Percentiles rank a stretch among this genome's conserved stretches.
Evolutionary conservation across 108 stramenopile species (phyloP).

Genomic region (Skeletonema marinoi): DNA sequence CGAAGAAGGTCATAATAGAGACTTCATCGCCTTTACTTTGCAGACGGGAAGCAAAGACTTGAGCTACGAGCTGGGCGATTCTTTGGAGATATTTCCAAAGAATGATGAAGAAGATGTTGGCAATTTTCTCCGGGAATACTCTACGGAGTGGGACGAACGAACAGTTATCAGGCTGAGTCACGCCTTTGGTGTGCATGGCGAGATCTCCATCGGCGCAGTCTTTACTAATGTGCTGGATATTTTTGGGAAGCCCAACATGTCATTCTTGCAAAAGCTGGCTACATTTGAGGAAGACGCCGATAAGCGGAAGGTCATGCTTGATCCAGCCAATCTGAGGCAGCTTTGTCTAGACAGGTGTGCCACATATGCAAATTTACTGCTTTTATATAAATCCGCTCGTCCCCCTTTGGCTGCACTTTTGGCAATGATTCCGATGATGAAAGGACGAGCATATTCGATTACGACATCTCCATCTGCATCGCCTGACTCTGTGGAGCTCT

Average conservation of each 20-base stretch:
- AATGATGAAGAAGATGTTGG: constrained; percentile 57
- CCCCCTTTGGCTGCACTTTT: constrained; percentile 61
- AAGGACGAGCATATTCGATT: constrained; percentile 90
- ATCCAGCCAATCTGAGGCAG: constrained; percentile 40
- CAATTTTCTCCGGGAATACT: constrained; percentile 60
- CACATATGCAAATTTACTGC: constrained; percentile 54
- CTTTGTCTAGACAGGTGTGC: constrained; percentile 44
- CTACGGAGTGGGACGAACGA: constrained; percentile 56
- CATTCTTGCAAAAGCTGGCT: constrained; percentile 65
- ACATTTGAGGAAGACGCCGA: constrained; percentile 59
- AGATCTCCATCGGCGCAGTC: constrained; percentile 53
- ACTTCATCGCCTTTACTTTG: constrained; percentile 65
- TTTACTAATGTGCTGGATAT: constrained; percentile 69
- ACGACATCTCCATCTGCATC: constrained; percentile 65
- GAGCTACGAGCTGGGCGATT: constrained; percentile 68
- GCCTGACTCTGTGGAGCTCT: constrained; percentile 47
- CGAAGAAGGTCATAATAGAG: constrained; percentile 57
- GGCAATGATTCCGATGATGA: constrained; percentile 76
- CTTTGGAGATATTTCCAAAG: constrained; percentile 68
- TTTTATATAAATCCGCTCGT: constrained; percentile 54
- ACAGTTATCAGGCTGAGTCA: constrained; percentile 59
- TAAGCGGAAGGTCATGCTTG: constrained; percentile 54
- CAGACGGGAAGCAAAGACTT: constrained; percentile 40
- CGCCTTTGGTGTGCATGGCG: constrained; percentile 58
- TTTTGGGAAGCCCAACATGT: constrained; percentile 69